Evolutionary conservation across 2,329 filamentous ascomycete species (phyloP), one percentile per base, ranked within the genome.

Genomic region (Sporothrix schenckii): DNA sequence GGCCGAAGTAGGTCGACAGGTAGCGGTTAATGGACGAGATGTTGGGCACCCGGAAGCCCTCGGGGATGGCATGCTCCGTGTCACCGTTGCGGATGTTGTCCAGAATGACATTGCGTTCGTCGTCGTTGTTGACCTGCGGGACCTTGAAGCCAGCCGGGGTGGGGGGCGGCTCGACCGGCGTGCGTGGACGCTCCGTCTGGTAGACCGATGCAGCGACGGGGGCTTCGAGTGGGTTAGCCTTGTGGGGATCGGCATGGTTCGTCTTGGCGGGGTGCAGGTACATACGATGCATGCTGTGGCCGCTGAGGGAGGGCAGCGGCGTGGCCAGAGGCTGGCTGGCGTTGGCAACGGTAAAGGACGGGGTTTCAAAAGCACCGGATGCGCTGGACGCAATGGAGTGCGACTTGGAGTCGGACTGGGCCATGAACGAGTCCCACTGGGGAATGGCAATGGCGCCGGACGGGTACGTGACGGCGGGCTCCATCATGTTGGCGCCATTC

Each of bases 1-100:
- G 84, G 78, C 92, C 93, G 80, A 98, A 99, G 84, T 98, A 99
- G 1, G 94, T 97, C 72, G 93, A 92, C 73, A 99, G 84, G 80
- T 97, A 97, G 73, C 93, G 89, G 81, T 99, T 98, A 79, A 98
- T 83, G 2, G 92, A 91, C 49, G 89, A 86, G 49, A 93, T 86
- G 74, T 87, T 90, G 6, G 95, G 95, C 60, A 98, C 86, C 74
- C 93, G 91, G 85, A 98, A 97, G 71, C 92, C 93, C 70, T 96
- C 93, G 19, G 93, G 89, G 70, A 97, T 89, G 60, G 91, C 89
- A 77, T 90, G 89, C 77, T 97, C 92, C 74, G 86, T 89, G 79
- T 98, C 94, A 74, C 89, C 89, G 75, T 84, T 87, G 76, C 91
- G 90, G 77, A 97, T 94, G 77, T 94, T 94, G 76, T 97, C 92